phyloP scores from a whole-genome alignment of 2,329 filamentous ascomycete genomes.

The Achaetomium macrosporum region DNA sequence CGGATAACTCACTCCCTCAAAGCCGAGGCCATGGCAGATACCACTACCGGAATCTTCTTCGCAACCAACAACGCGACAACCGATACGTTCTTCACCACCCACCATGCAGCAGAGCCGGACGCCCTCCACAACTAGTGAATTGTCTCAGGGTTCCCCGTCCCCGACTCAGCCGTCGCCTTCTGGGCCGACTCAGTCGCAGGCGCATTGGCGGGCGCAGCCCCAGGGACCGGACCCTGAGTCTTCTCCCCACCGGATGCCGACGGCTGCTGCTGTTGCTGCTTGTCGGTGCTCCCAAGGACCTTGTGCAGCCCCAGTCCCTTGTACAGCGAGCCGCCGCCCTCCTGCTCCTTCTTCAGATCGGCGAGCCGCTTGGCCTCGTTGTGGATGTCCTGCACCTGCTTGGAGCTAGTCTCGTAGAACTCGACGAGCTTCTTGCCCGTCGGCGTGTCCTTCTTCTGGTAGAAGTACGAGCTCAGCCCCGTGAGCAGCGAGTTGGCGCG shows the following conservation, averaged over 20 bases:
- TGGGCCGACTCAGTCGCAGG: constrained; percentile 16
- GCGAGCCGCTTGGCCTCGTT: constrained; percentile 82
- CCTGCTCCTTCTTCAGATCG: constrained; percentile 70
- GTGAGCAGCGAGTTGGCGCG: constrained; percentile 60
- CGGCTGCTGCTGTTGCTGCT: neutral
- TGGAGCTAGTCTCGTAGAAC: constrained; percentile 80
- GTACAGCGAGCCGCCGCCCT: constrained; percentile 53
- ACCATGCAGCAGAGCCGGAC: no score
- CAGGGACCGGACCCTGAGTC: constrained; percentile 13
- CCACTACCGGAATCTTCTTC: no score
- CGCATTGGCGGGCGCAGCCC: constrained; percentile 20
- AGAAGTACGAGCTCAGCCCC: constrained; percentile 82
- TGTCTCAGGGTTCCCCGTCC: constrained; percentile 7
- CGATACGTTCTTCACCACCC: no score
- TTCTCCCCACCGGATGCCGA: neutral
- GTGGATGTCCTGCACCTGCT: constrained; percentile 93
- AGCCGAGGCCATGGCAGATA: no score
- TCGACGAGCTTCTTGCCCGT: constrained; percentile 81
- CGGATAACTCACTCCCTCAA: no score
- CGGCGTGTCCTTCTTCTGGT: constrained; percentile 81
- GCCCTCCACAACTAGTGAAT: constrained; percentile 8
- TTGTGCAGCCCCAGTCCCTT: constrained; percentile 53
- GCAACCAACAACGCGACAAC: no score
- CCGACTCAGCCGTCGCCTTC: constrained; percentile 7
- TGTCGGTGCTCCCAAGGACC: constrained; percentile 40